Evolutionary conservation across 2,329 filamentous ascomycete species (phyloP), one percentile per base, ranked within the genome.

Genomic region (Rutstroemia sp.): DNA sequence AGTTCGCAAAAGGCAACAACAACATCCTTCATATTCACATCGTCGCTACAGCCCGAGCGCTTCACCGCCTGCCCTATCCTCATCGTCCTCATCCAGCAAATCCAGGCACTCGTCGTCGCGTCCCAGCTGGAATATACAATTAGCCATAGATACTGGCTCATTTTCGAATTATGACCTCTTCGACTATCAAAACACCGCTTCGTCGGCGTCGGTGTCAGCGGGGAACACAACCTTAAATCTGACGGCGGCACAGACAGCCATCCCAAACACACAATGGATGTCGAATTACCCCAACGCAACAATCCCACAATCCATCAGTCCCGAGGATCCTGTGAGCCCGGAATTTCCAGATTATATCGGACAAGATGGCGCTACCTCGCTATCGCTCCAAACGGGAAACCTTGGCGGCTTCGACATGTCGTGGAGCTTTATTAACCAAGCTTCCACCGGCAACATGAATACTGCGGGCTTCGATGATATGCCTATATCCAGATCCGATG

Each of bases 391-490:
- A 30, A 30, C 46, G 3, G 53, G 46, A 42, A 47, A 17, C 21
- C 12, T 57, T 38, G 21, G 59, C 53, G 57, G 52, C n/a, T 57
- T 61, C 25, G 56, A 56, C 6, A 50, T 54, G 23, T 53, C 62
- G 8, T 67, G 65, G 65, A 57, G 55, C 30, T 54, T 54, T 12
- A 36, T 58, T 19, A 36, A 57, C 36, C 39, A 59, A 12, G 46
- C 40, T 9, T 51, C 49, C 16, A 44, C 40, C 38, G n/a, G 14
- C 36, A 56, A 55, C 51, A 19, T 59, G 34, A 59, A 51, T 16
- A 53, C 58, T n/a, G 21, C 46, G 9, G 60, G 61, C 3, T 45
- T 61, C 17, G 61, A 61, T n/a, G 62, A 60, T 39, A 56, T 59
- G 19, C 51, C 56, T 19, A 60, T 60, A 45, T 57, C 61, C 14